Percentiles rank a stretch among this genome's conserved stretches.
These are phyloP conservation scores for Triticum dicoccoides DNA, from an alignment of 176 grass and related monocot species.

Conservation along the genomic window DNA sequence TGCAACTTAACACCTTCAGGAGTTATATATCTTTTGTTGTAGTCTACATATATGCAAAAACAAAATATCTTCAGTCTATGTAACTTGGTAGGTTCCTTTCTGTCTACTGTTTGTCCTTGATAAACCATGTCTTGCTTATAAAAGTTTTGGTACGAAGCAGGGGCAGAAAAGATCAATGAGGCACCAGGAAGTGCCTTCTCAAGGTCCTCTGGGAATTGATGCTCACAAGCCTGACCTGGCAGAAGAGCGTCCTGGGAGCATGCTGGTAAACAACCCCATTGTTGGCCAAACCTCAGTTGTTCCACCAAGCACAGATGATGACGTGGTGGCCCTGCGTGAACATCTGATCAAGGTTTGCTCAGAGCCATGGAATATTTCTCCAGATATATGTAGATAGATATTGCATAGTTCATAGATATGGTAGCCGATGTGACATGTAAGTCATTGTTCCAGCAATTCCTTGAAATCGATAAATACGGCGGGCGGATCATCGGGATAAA, in stretches of 20 bases:
- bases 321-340: slow-evolving; percentile 7
- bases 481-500: slow-evolving; percentile 34
- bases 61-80: neutral
- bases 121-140: neutral
- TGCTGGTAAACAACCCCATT: neutral
- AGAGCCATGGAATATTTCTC: neutral
- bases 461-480: neutral
- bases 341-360: slow-evolving; percentile 32
- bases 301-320: neutral
- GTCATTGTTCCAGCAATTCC: slow-evolving; percentile 21
- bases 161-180: neutral
- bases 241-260: neutral
- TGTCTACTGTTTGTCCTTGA: neutral
- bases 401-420: neutral
- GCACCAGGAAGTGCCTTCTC: neutral
- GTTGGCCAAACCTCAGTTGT: neutral
- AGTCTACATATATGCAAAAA: neutral
- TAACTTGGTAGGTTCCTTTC: neutral
- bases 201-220: too few relatives aligned
- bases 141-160: neutral
- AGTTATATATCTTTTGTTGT: neutral
- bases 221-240: neutral
- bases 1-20: neutral
- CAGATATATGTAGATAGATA: neutral
- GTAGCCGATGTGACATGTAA: neutral